Evolutionary conservation across 208 protist species (phyloP), one percentile per base, ranked within the genome.

Genomic region (Wallacemonas sp.): DNA sequence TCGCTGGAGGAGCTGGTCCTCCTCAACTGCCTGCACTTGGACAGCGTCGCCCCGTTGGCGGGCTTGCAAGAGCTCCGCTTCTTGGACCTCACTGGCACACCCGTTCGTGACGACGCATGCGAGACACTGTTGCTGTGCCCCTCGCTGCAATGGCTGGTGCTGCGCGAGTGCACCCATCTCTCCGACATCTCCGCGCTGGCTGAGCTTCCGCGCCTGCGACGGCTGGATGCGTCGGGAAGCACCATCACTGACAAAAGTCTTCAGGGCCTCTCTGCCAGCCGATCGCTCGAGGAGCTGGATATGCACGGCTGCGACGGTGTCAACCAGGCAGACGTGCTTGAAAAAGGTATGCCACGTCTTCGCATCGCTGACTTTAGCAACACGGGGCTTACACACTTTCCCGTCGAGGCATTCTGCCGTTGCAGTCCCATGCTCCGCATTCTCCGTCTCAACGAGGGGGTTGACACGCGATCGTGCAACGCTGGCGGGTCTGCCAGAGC

Each of bases 151-250:
- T 61, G 66, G 47, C 27, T 80, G 15, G 24, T 69, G 9, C 46
- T 75, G 38, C 39, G 65, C 17, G 65, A 72, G 21, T 80, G 69
- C 64, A 15, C 17, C 19, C 2, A 67, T 46, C 39, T 80, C 5
- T 46, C 22, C 8, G 68, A 75, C 41, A 47, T 70, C 61, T 62
- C 65, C 19, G 64, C 51, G 39, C 27, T 80, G 27, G 19, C 46
- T 12, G 28, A 46, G 12, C 51, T 72, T 49, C 44, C 49, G 28
- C 75, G 67, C 22, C 55, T 80, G 65, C 75, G 60, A 22, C 54
- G 62, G 22, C 62, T 80, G 30, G 75, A 75, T 41, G 44, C 71
- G n/a, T 68, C 49, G 12, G 59, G 61, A 27, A 76, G 66, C 45
- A 62, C 51, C 61, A 53, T 71, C 31, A 58, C 54, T 14, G 70